Conservation (phyloP, 1,139 yeast genomes). For the Candida buenavistaensis region DNA sequence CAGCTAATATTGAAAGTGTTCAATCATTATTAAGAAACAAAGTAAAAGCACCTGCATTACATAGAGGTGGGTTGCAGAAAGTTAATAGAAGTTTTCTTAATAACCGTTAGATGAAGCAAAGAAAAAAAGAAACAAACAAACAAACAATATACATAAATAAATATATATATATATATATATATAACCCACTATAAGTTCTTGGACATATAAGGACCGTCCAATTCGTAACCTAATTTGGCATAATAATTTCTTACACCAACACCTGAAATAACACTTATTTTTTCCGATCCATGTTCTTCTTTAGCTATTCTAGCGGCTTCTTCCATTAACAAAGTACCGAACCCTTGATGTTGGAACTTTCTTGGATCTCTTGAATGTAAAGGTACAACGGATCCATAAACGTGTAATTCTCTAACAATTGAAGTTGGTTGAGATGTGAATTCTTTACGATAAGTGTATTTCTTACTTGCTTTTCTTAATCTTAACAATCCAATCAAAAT, state of each 20-base stretch:
- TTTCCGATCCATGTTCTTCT: conserved; percentile 91
- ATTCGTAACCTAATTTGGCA: conserved; percentile 82
- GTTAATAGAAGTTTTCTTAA: conserved; percentile 15
- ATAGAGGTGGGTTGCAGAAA: conserved; percentile 36
- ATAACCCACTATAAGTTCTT: conserved; percentile 13
- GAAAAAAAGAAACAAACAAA: conserved; percentile 1
- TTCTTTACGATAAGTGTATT: conserved; percentile 89
- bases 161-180: not conserved
- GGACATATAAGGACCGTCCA: conserved; percentile 98
- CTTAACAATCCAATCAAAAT: conserved; percentile 88
- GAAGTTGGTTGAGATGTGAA: conserved; percentile 83
- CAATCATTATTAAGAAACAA: conserved; percentile 37
- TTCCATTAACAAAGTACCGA: conserved; percentile 96
- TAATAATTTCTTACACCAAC: conserved; percentile 97
- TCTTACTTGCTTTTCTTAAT: conserved; percentile 84
- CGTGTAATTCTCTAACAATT: conserved; percentile 93
- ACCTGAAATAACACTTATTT: conserved; percentile 93
- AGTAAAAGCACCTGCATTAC: conserved; percentile 45
- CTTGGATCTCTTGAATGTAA: conserved; percentile 96
- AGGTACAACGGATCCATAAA: conserved; percentile 97
- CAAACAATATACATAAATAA: not conserved
- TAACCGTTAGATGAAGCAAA: conserved; percentile 5
- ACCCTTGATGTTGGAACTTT: conserved; percentile 98
- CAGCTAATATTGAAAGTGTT: conserved; percentile 32
- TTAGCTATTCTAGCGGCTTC: conserved; percentile 95